A percentile compares a stretch with the other conserved stretches of the same genome.
Evolutionary conservation across 1,284 basidiomycete species (phyloP).

Genomic region (Puccinia polysora): DNA sequence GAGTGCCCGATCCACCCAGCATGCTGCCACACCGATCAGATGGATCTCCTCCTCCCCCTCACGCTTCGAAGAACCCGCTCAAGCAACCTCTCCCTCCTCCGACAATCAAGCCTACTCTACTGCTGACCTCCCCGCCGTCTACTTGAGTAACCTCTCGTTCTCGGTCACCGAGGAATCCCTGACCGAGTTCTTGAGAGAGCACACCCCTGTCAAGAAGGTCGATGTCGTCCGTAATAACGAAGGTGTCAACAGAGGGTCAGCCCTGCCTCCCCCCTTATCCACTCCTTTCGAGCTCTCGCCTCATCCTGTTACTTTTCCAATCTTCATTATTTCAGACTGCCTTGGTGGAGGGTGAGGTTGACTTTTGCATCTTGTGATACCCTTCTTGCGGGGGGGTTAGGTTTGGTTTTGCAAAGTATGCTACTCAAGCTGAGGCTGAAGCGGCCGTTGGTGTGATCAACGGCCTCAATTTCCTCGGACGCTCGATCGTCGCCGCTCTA

Average conservation of each 20-base stretch:
- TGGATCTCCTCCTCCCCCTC: conserved; percentile 11
- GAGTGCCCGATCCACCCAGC: background rate
- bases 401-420: conserved; percentile 39
- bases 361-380: too few relatives aligned
- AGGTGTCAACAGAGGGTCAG: conserved; percentile 31
- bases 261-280: background rate
- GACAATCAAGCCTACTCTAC: background rate
- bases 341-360: too few relatives aligned
- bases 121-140: conserved; percentile 19
- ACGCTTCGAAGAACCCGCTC: background rate
- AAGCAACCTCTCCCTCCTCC: background rate
- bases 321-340: background rate
- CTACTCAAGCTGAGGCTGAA: conserved; percentile 28
- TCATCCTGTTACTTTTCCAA: background rate
- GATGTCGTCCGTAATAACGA: conserved; percentile 29
- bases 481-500: conserved; percentile 12
- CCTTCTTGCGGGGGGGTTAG: too few relatives aligned
- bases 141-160: conserved; percentile 41
- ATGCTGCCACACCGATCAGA: background rate
- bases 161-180: conserved; percentile 28
- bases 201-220: conserved; percentile 37
- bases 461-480: conserved; percentile 31
- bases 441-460: conserved; percentile 25
- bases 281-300: background rate
- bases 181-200: conserved; percentile 27